These are phyloP conservation scores for Phialocephala sp. DNA, from an alignment of 2,329 filamentous ascomycete genomes.

Conservation along the genomic window DNA sequence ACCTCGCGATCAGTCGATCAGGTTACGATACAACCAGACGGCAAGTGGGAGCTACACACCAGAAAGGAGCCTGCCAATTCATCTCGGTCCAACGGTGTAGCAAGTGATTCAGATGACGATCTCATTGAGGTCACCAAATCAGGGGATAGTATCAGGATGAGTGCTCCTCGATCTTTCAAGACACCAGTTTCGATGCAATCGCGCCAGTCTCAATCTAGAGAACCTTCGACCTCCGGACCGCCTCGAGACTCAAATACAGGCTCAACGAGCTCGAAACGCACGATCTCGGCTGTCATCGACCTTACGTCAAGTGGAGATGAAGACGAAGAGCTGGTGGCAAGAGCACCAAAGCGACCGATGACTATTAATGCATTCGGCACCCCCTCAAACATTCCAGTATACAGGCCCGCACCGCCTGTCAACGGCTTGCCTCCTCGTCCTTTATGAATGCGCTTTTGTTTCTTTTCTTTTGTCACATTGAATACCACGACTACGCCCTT, in stretches of 20 bases:
- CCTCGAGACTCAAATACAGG: constrained; percentile 16
- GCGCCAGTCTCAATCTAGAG: constrained; percentile 29
- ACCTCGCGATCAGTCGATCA: constrained; percentile 77
- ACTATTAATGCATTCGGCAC: constrained; percentile 26
- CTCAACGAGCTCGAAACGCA: constrained; percentile 47
- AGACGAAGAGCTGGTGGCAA: constrained; percentile 49
- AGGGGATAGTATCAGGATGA: constrained; percentile 41
- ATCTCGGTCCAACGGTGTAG: constrained; percentile 32
- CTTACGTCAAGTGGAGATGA: constrained; percentile 59
- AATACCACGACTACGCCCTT: neutral
- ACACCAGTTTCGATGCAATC: constrained; percentile 33
- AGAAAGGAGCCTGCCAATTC: constrained; percentile 33
- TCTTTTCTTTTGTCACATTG: constrained; percentile 5
- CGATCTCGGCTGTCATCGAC: constrained; percentile 57
- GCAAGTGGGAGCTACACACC: constrained; percentile 66
- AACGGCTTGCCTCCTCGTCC: constrained; percentile 8
- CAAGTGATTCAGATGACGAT: constrained; percentile 53
- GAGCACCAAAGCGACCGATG: constrained; percentile 42
- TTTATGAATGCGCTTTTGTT: constrained; percentile 1
- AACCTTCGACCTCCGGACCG: constrained; percentile 46
- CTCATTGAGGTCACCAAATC: constrained; percentile 53
- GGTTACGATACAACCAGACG: constrained; percentile 88
- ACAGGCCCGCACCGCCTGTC: constrained; percentile 26
- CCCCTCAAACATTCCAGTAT: constrained; percentile 20
- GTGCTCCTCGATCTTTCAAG: constrained; percentile 28